Conservation (phyloP, 2,329 filamentous ascomycete genomes). For the Emmonsia crescens region DNA sequence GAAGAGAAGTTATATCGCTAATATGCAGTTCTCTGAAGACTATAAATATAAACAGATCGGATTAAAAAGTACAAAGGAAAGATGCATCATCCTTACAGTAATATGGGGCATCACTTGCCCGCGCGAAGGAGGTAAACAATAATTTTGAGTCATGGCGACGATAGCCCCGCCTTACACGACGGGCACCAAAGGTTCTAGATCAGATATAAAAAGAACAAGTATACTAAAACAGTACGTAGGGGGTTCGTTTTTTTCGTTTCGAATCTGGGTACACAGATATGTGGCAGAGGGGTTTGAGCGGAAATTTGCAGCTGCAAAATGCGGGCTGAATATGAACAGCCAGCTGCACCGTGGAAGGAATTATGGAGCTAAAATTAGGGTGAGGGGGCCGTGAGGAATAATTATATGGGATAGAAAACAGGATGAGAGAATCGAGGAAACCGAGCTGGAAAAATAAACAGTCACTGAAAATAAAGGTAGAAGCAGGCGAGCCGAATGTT, state of each 20-base stretch:
- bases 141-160: neutral
- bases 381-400: neutral
- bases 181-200: constrained; percentile 6
- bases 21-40: neutral
- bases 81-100: neutral
- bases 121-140: neutral
- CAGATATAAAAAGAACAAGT: constrained; percentile 1
- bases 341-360: neutral
- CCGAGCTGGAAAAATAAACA: neutral
- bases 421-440: neutral
- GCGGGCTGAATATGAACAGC: neutral
- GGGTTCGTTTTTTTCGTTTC: neutral
- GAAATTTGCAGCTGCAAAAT: neutral
- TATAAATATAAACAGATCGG: neutral
- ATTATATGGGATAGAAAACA: neutral
- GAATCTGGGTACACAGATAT: neutral
- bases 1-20: neutral
- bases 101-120: neutral
- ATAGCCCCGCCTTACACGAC: neutral
- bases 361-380: neutral
- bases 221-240: neutral
- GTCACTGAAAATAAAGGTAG: neutral
- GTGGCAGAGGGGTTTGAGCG: neutral
- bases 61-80: neutral
- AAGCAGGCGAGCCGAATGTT: neutral